A percentile compares a stretch with the other conserved stretches of the same genome.
These are phyloP conservation scores for Tremellales sp. DNA, from an alignment of 1,284 basidiomycete genomes.

Conservation along the genomic window DNA sequence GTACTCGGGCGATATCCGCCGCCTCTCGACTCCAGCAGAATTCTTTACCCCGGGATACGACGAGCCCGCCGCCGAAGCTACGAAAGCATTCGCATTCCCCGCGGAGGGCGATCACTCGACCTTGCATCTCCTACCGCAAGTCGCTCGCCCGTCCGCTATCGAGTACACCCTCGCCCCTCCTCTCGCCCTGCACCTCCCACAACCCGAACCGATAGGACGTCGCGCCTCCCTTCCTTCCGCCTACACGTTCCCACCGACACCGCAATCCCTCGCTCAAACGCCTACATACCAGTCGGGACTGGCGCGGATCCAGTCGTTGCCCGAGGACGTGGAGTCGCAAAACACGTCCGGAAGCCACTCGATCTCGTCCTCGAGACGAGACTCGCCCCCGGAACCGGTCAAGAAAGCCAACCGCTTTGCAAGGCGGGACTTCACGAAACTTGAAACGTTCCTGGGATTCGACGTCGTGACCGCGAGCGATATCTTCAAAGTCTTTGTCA, in stretches of 20 bases:
- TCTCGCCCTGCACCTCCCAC: not conserved
- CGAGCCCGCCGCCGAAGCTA: no score
- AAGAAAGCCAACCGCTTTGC: constrained; percentile 1
- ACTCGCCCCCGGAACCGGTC: no score
- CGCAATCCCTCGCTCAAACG: constrained; percentile 12
- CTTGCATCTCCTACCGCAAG: constrained; percentile 7
- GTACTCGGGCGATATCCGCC: no score
- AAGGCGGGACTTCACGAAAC: constrained; percentile 7
- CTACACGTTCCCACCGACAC: constrained; percentile 8
- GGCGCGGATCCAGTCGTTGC: constrained; percentile 40
- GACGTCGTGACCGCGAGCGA: constrained; percentile 46
- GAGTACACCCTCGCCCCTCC: not conserved
- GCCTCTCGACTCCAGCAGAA: no score
- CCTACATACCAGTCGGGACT: constrained; percentile 22
- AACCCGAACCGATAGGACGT: not conserved
- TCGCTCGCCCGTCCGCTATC: constrained; percentile 2
- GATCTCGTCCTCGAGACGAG: constrained; percentile 3
- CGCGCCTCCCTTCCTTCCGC: not conserved
- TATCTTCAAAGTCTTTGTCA: constrained; percentile 46
- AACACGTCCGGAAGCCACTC: not conserved
- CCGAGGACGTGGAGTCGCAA: no score
- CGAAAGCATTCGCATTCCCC: no score
- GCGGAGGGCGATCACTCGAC: not conserved
- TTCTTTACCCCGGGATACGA: no score
- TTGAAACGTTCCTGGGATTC: constrained; percentile 39